Base-by-base conservation (phyloP, 331 rosid genomes). In the Stylosanthes scabra region DNA sequence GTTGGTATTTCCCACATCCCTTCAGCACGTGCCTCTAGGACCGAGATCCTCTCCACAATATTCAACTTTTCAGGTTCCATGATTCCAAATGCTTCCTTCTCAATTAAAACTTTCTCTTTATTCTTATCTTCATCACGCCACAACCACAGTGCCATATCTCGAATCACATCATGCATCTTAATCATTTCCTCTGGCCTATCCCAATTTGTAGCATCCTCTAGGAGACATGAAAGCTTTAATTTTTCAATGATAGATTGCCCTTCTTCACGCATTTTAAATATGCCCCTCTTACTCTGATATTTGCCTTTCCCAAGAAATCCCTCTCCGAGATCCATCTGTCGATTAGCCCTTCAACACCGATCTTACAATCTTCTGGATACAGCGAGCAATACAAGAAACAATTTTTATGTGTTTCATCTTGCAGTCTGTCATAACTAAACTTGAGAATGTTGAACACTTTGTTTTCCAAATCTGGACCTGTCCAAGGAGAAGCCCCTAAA, bases 151-250 rank as follows among this genome's bases (percentile, higher is more conserved):
- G 74, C 70, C 78, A 79, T 79, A 3, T 71, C 75, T 7, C 71
- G 3, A 5, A 79, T 41, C 50, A 79, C 63, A 31, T 79, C 75
- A 28, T 79, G 79, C 79, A 79, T 66, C 75, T 67, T 79, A 51
- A 67, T 7, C 0, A 20, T 20, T 20, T 1, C 42, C 0, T 0
- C 1, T 0, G 0, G 29, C 63, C 0, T 1, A 3, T 0, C 0
- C 0, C 2, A 20, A 20, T 20, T 0, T 1, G 29, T 62, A 29
- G 1, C 15, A 1, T 3, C 14, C 69, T 79, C 79, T 28, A 72
- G 0, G 10, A 72, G 7, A 61, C 65, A 72, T 8, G 75, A 47
- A 6, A 50, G 54, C 63, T 72, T 79, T 54, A 66, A 49, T 2
- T 39, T 59, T 40, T 51, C 70, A 41, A 73, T 4, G 13, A 79